phyloP scores from a whole-genome alignment of 2,329 filamentous ascomycete species.

The Helotiales sp. region DNA sequence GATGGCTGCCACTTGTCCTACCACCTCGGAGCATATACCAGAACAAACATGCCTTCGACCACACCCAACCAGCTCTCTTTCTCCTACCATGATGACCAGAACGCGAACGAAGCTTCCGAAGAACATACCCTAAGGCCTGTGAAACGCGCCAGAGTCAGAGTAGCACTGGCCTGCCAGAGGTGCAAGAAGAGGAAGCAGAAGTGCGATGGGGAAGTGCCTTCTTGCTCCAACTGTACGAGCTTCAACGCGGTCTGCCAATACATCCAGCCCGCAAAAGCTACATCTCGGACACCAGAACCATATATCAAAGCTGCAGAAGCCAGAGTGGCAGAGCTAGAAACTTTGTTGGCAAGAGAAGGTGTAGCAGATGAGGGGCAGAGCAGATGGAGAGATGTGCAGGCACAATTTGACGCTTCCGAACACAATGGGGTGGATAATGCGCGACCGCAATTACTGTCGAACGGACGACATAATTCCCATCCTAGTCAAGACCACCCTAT shows the following conservation, averaged over 20 bases:
- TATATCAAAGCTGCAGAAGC: constrained; percentile 21
- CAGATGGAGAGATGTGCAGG: neutral
- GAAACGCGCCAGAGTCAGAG: constrained; percentile 17
- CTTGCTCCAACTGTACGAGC: constrained; percentile 18
- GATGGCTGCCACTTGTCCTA: neutral
- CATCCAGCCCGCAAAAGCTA: constrained; percentile 5
- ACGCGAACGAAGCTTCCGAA: neutral
- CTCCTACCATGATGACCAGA: constrained; percentile 1
- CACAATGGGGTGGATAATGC: neutral
- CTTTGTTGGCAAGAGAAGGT: constrained; percentile 15
- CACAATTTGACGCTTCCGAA: constrained; percentile 2
- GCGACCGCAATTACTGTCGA: neutral
- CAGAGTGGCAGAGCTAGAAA: constrained; percentile 24
- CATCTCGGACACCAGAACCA: neutral
- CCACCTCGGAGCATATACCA: neutral
- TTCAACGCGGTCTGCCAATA: constrained; percentile 18
- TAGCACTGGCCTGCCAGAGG: constrained; percentile 24
- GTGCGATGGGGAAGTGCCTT: constrained; percentile 2
- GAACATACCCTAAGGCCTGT: neutral
- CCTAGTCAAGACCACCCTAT: neutral
- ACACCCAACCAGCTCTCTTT: neutral
- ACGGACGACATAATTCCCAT: neutral
- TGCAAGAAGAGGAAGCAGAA: constrained; percentile 28
- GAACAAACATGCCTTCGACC: neutral
- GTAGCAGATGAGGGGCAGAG: constrained; percentile 6